These are phyloP conservation scores for Effrenium voratum DNA, from an alignment of 73 alveolate species.

Conservation along the genomic window DNA sequence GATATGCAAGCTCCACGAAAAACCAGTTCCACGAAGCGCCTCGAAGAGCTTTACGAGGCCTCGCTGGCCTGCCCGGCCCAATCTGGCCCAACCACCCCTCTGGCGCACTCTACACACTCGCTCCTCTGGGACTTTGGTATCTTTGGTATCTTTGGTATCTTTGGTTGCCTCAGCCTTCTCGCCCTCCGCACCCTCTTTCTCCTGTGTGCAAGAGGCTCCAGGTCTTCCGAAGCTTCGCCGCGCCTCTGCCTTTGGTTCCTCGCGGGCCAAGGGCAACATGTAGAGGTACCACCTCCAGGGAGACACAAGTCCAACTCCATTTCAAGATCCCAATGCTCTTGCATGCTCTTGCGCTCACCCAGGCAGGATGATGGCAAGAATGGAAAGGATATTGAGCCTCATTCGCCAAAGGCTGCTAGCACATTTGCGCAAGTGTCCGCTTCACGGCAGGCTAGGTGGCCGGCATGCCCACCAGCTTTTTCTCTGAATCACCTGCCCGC, in stretches of 20 bases:
- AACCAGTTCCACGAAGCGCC: too few species aligned
- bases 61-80: background rate
- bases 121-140: constrained; percentile 1
- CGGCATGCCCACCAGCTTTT: constrained; percentile 29
- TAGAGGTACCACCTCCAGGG: constrained; percentile 67
- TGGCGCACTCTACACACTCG: background rate
- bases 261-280: constrained; percentile 58
- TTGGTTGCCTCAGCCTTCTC: constrained; percentile 2
- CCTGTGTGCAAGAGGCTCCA: too few species aligned
- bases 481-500: constrained; percentile 38
- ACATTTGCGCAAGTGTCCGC: too few species aligned
- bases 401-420: too few species aligned
- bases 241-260: constrained; percentile 18
- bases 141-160: background rate
- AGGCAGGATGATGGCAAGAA: constrained; percentile 65
- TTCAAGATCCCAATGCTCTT: background rate
- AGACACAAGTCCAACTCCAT: background rate
- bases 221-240: too few species aligned
- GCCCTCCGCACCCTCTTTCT: too few species aligned
- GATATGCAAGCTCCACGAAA: too few species aligned
- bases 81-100: background rate
- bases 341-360: constrained; percentile 3
- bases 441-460: background rate
- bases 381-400: constrained; percentile 10
- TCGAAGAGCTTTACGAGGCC: too few species aligned